Percentiles rank a stretch among this genome's conserved stretches.
phyloP scores from a whole-genome alignment of 1,284 basidiomycete genomes.

The Tranzscheliella williamsii region DNA sequence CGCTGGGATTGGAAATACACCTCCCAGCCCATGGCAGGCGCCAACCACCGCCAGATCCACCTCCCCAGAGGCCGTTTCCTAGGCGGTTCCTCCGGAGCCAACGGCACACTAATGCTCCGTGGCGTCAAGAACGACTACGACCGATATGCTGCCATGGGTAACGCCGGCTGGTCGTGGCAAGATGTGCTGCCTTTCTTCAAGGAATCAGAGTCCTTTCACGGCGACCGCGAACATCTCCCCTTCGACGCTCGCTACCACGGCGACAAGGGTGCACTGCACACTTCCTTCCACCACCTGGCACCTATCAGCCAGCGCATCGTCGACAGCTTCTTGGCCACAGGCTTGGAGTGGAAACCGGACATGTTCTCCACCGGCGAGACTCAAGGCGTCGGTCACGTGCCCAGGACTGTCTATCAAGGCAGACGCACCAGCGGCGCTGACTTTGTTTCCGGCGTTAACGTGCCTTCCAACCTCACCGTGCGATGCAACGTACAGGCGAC shows the following conservation, averaged over 20 bases:
- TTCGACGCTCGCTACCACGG: constrained; percentile 6
- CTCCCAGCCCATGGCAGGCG: constrained; percentile 7
- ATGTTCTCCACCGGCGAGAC: constrained; percentile 12
- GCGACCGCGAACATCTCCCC: neutral
- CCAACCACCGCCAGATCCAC: constrained; percentile 10
- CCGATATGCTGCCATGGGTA: constrained; percentile 5
- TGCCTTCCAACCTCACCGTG: neutral
- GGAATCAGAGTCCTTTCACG: constrained; percentile 1
- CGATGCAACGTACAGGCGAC: neutral
- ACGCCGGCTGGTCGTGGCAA: constrained; percentile 13
- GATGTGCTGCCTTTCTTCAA: constrained; percentile 6
- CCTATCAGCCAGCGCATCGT: constrained; percentile 12
- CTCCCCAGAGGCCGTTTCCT: constrained; percentile 49
- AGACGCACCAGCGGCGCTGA: constrained; percentile 19
- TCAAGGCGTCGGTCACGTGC: constrained; percentile 10
- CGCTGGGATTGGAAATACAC: constrained; percentile 12
- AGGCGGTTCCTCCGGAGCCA: constrained; percentile 61
- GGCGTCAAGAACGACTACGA: constrained; percentile 6
- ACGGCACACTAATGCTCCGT: constrained; percentile 48
- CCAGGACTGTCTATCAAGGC: constrained; percentile 9
- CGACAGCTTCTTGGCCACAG: constrained; percentile 10
- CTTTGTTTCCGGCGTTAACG: constrained; percentile 1
- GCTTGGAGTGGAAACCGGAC: constrained; percentile 11
- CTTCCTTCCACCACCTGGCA: constrained; percentile 2
- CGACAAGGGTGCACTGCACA: constrained; percentile 6